phyloP scores from a whole-genome alignment of 2,329 filamentous ascomycete species.

The Neofusicoccum umdonicola region DNA sequence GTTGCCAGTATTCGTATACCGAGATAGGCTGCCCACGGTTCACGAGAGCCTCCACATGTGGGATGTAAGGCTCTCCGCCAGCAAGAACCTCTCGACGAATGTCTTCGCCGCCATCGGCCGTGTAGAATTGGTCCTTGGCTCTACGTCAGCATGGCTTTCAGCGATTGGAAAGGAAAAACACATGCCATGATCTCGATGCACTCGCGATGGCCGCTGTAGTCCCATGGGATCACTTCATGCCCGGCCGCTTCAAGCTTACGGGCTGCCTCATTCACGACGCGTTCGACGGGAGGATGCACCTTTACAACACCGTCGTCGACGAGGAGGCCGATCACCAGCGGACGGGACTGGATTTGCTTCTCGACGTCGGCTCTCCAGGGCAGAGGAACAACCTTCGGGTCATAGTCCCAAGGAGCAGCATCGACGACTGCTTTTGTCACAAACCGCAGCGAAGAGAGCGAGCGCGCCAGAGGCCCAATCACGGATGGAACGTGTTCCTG shows the following conservation, averaged over 20 bases:
- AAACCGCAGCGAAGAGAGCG: constrained; percentile 54
- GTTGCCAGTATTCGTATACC: constrained; percentile 31
- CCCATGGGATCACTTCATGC: constrained; percentile 27
- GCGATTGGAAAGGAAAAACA: background rate
- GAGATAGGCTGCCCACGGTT: constrained; percentile 30
- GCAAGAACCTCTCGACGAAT: constrained; percentile 18
- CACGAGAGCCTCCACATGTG: constrained; percentile 25
- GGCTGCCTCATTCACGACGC: constrained; percentile 32
- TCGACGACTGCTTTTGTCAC: constrained; percentile 57
- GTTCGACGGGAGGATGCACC: constrained; percentile 12
- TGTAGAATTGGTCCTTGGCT: constrained; percentile 1
- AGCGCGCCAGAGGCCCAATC: constrained; percentile 61
- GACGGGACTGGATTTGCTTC: constrained; percentile 57
- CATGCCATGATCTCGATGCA: constrained; percentile 12
- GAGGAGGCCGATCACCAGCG: constrained; percentile 30
- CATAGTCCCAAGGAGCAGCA: constrained; percentile 63
- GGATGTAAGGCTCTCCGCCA: constrained; percentile 31
- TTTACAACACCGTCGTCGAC: constrained; percentile 9
- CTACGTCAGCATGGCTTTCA: constrained; percentile 7
- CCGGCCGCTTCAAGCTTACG: constrained; percentile 27
- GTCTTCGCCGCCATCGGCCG: constrained; percentile 2
- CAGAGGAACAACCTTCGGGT: constrained; percentile 65
- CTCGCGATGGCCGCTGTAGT: constrained; percentile 31
- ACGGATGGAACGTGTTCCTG: constrained; percentile 63
- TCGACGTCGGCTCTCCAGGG: constrained; percentile 55